These are phyloP conservation scores for Populus davidiana DNA, from an alignment of 345 rosid genomes.

Conservation along the genomic window DNA sequence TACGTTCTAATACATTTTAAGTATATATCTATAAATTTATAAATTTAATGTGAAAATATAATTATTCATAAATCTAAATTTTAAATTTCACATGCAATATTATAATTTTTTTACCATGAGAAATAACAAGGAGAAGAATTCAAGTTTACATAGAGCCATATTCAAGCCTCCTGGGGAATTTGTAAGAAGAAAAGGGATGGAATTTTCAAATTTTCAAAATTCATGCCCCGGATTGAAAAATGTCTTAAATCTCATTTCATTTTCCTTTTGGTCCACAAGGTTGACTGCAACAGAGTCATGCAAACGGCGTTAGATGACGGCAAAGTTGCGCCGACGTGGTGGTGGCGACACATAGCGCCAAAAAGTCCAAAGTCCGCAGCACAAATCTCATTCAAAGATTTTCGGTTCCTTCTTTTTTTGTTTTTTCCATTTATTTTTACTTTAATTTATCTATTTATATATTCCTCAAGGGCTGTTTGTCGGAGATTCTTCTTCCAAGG, in stretches of 20 bases:
- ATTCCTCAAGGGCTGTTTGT: not conserved
- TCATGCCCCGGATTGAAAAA: not conserved
- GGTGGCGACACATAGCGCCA: slow-evolving; percentile 18
- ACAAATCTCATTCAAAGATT: slow-evolving; percentile 17
- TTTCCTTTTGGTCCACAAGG: not conserved
- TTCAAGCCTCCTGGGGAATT: not conserved
- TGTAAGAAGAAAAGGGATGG: too few relatives aligned
- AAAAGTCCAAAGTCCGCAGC: not conserved
- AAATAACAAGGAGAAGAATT: not conserved
- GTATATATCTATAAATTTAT: too few relatives aligned
- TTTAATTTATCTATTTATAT: not conserved
- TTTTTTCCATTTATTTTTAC: not conserved
- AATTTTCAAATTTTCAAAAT: not conserved
- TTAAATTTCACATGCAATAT: too few relatives aligned
- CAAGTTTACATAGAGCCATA: not conserved
- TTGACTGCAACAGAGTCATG: too few relatives aligned
- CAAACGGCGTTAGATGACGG: slow-evolving; percentile 35
- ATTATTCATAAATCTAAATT: too few relatives aligned
- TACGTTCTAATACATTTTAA: too few relatives aligned
- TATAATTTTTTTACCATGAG: too few relatives aligned
- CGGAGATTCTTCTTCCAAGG: not conserved
- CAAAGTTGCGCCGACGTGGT: slow-evolving; percentile 13
- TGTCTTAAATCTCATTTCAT: not conserved
- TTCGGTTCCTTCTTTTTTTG: not conserved
- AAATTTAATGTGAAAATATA: too few relatives aligned